phyloP scores from a whole-genome alignment of 2,329 filamentous ascomycete genomes.

The Botrytis deweyae region DNA sequence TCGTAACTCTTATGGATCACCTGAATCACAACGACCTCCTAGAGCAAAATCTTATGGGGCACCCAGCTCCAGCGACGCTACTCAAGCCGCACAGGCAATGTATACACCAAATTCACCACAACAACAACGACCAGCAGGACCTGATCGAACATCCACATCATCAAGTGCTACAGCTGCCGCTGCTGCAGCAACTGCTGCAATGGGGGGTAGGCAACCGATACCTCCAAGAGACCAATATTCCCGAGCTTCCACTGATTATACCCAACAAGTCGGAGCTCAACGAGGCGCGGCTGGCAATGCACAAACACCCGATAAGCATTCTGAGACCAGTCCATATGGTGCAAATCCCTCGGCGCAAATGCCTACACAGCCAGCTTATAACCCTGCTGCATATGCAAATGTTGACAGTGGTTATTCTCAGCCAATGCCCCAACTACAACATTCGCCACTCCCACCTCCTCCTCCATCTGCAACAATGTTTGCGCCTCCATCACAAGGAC shows the following conservation, averaged over 20 bases:
- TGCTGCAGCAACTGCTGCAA: slow-evolving; percentile 53
- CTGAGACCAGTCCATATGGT: slow-evolving; percentile 32
- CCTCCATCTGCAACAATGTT: slow-evolving; percentile 40
- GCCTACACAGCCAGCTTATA: slow-evolving; percentile 64
- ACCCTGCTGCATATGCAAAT: slow-evolving; percentile 73
- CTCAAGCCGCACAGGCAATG: slow-evolving; percentile 63
- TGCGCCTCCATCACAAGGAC: slow-evolving; percentile 32
- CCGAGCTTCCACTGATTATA: slow-evolving; percentile 36
- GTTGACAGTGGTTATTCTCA: slow-evolving; percentile 52
- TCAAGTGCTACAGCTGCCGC: slow-evolving; percentile 57
- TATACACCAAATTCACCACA: slow-evolving; percentile 50
- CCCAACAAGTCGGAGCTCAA: slow-evolving; percentile 23
- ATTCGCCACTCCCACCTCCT: slow-evolving; percentile 24
- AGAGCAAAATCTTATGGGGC: slow-evolving; percentile 42
- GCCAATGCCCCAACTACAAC: slow-evolving; percentile 39
- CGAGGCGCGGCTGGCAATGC: slow-evolving; percentile 30
- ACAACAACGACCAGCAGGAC: slow-evolving; percentile 47
- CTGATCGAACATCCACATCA: slow-evolving; percentile 52
- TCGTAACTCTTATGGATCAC: slow-evolving; percentile 35
- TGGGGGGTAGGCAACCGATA: slow-evolving; percentile 38
- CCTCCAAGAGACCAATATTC: slow-evolving; percentile 34
- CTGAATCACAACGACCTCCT: slow-evolving; percentile 35
- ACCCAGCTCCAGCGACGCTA: slow-evolving; percentile 51
- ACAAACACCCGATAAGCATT: slow-evolving; percentile 30
- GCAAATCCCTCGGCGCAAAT: slow-evolving; percentile 41